Base-by-base conservation (phyloP, 331 rosid species). In the Pyrus hybrid region DNA sequence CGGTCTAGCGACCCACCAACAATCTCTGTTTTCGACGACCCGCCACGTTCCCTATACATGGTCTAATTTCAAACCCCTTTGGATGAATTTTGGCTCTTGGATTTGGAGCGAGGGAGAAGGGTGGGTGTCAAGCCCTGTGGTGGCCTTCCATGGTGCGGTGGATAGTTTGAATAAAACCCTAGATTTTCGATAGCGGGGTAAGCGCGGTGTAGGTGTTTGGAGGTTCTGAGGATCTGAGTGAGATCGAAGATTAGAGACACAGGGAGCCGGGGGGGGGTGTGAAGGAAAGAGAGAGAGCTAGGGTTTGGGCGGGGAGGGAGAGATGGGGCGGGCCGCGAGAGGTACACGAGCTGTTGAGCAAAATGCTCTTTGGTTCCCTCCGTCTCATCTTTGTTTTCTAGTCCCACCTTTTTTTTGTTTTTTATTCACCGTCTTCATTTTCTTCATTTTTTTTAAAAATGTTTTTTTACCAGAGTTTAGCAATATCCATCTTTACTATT, bases 31-130 rank as follows among this genome's bases (percentile, higher is more conserved):
- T 85, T 90, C 61, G 95, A 86, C 22, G 86, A 87, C 67, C 84
- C 88, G 57, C 89, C 89, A 62, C 92, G 89, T 29, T 83, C 91
- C 41, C 83, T 87, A 62, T 87, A 85, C 95, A 89, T 89, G 29
- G 77, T 82, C 76, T 45, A 23, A 74, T 43, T 73, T 41, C 32
- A 6, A 51, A 29, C 65, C 47, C 70, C 69, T 7, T 33, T 61
- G 13, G 21, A 14, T 17, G 35, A 66, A 45, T 43, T 43, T 73
- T 25, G 69, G 43, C 41, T 54, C 74, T 51, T 71, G 23, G 53
- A 58, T 45, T 73, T 25, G 51, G 41, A 25, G 75, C 70, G 28
- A 25, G 57, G 18, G 21, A 51, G 21, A 51, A 51, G 10, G 37
- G 5, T 45, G 63, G 22, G 70, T 8, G 30, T 74, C 77, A 74